Base-by-base conservation (phyloP, 495 filamentous ascomycete species). In the Annulohypoxylon moriforme region DNA sequence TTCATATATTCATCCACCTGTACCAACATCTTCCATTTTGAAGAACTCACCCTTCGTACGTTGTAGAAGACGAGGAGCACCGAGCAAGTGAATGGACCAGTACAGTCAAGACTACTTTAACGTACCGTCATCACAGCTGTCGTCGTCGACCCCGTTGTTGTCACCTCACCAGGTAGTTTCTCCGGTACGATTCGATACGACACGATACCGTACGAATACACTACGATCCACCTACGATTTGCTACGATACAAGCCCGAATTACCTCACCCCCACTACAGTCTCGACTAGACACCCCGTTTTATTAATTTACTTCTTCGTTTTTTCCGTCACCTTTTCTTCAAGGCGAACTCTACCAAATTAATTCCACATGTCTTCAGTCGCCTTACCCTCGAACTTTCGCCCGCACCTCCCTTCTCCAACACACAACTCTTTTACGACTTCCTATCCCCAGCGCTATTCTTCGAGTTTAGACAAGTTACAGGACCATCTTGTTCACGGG, bases 341-440 rank as follows among this genome's bases (percentile, higher is more conserved):
- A 50, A 55, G 50, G 59, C 63, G 31, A 27, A 27, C 59, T 11
- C 46, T 42, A 25, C 52, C 67, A 47, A 71, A 47, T 68, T 64
- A 52, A 65, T 69, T 62, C 73, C 76, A 76, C 74, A 78, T 78
- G 76, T 78, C 72, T 76, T 78, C 74, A 59, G 61, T 61, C 68
- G 42, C 42, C 64, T 38, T 65, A 20, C 62, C 72, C 69, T 71
- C 68, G 53, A 67, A 46, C 34, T 70, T 68, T 62, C 72, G 70
- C 74, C 70, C 67, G 40, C 73, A 72, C 56, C 70, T 62, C 34
- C 74, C 60, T 24, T 77, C 72, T 33, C 72, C 72, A 46, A 67
- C 68, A 1, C 40, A 75, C 27, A 74, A 34, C n/a, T 29, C 27
- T 50, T 42, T 14, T 60, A 33, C 6, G 61, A 69, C 42, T 11